phyloP scores from a whole-genome alignment of 331 rosid genomes.

The Ulmus americana region DNA sequence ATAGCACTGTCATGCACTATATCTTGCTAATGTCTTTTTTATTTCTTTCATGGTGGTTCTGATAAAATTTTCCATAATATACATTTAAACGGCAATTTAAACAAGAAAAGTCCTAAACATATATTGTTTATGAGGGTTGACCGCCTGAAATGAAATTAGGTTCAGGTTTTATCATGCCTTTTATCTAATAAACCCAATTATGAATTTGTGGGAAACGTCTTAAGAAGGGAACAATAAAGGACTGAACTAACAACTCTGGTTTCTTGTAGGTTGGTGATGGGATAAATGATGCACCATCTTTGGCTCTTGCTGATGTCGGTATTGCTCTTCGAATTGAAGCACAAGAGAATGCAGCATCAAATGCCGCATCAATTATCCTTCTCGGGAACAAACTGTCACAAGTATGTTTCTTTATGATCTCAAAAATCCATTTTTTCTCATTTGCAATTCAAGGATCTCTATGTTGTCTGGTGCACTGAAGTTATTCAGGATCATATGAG shows the following conservation, averaged over 20 bases:
- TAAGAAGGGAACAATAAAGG: background rate
- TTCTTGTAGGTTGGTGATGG: constrained; percentile 88
- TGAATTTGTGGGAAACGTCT: background rate
- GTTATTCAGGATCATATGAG: background rate
- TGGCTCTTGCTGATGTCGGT: constrained; percentile 94
- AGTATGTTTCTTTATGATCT: constrained; percentile 38
- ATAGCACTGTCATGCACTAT: background rate
- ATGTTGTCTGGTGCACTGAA: background rate
- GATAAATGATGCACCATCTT: constrained; percentile 95
- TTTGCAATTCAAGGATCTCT: background rate
- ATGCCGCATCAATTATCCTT: constrained; percentile 90
- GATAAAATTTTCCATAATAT: background rate
- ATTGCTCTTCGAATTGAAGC: constrained; percentile 83
- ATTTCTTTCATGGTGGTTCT: background rate
- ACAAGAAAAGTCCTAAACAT: background rate
- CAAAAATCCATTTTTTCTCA: background rate
- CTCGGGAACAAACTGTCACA: constrained; percentile 89
- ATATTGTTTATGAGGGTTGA: background rate
- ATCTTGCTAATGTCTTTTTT: background rate
- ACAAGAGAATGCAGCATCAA: constrained; percentile 92
- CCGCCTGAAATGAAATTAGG: background rate
- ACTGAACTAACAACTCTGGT: constrained; percentile 4
- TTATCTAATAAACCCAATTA: constrained; percentile 5
- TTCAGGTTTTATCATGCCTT: background rate
- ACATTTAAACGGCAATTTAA: too few species aligned